phyloP scores from a whole-genome alignment of 805 yeast genomes.

The Hagleromyces aurorensis region DNA sequence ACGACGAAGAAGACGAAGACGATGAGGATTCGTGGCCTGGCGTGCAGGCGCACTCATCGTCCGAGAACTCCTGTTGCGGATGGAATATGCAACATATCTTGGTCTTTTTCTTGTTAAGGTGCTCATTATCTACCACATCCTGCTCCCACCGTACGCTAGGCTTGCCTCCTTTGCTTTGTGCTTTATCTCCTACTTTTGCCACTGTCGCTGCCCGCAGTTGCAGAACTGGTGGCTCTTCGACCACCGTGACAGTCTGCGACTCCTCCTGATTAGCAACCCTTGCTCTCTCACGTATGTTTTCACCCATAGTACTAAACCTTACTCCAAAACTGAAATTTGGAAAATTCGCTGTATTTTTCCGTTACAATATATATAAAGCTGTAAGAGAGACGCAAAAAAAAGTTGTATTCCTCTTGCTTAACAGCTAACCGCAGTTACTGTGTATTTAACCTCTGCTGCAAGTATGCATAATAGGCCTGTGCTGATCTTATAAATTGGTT shows the following conservation, averaged over 20 bases:
- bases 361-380: too few species aligned
- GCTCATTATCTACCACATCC: slow-evolving; percentile 83
- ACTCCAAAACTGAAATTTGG: too few species aligned
- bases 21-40: slow-evolving; percentile 13
- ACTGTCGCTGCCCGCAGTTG: slow-evolving; percentile 19
- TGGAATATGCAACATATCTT: slow-evolving; percentile 87
- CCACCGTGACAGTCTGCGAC: slow-evolving; percentile 18
- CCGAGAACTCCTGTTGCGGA: slow-evolving; percentile 60
- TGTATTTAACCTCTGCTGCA: too few species aligned
- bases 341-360: too few species aligned
- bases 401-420: too few species aligned
- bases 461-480: too few species aligned
- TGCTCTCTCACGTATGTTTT: too few species aligned
- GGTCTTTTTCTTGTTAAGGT: slow-evolving; percentile 80
- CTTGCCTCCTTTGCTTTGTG: slow-evolving; percentile 16
- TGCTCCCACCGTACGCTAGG: slow-evolving; percentile 75
- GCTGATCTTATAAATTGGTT: too few species aligned
- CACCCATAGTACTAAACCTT: too few species aligned
- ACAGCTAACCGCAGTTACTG: too few species aligned
- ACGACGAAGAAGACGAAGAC: slow-evolving; percentile 25
- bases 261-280: too few species aligned
- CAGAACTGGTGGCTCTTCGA: slow-evolving; percentile 18
- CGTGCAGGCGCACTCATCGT: slow-evolving; percentile 30
- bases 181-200: slow-evolving; percentile 3
- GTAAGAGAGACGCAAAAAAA: too few species aligned